Percentiles rank a stretch among this genome's conserved stretches.
Conservation (phyloP, 2,329 filamentous ascomycete species). For the Clathrospora elynae region DNA sequence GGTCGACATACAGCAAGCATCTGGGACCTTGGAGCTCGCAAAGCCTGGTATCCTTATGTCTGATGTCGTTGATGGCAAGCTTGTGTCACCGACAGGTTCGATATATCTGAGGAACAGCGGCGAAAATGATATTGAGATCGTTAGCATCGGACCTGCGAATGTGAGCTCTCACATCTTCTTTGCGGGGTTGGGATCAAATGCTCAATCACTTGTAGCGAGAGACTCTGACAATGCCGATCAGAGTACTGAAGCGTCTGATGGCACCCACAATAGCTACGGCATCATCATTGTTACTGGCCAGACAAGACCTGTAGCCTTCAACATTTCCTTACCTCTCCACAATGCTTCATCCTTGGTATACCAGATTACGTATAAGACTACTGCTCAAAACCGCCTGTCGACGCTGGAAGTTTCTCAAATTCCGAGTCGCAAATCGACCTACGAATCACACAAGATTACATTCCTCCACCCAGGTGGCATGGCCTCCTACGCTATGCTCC, state of each 20-base stretch:
- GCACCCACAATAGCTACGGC: conserved; percentile 3
- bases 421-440: conserved; percentile 33
- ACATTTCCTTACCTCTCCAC: conserved; percentile 30
- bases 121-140: conserved; percentile 41
- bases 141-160: conserved; percentile 36
- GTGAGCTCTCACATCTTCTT: conserved; percentile 14
- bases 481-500: conserved; percentile 62
- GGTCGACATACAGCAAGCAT: conserved; percentile 27
- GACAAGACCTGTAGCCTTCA: conserved; percentile 50
- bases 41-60: conserved; percentile 53
- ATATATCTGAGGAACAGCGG: conserved; percentile 56
- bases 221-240: conserved; percentile 18
- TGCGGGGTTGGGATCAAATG: conserved; percentile 6
- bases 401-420: conserved; percentile 34
- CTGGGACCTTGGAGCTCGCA: conserved; percentile 40
- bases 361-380: conserved; percentile 33
- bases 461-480: conserved; percentile 60
- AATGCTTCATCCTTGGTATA: conserved; percentile 35
- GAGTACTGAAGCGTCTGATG: conserved; percentile 4
- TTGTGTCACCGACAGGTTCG: conserved; percentile 57
- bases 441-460: conserved; percentile 59
- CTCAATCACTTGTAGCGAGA: conserved; percentile 20
- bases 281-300: conserved; percentile 46
- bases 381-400: conserved; percentile 13
- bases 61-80: conserved; percentile 56